Base-by-base conservation (phyloP, 768 basidiomycete species). In the Suillus tomentosus region DNA sequence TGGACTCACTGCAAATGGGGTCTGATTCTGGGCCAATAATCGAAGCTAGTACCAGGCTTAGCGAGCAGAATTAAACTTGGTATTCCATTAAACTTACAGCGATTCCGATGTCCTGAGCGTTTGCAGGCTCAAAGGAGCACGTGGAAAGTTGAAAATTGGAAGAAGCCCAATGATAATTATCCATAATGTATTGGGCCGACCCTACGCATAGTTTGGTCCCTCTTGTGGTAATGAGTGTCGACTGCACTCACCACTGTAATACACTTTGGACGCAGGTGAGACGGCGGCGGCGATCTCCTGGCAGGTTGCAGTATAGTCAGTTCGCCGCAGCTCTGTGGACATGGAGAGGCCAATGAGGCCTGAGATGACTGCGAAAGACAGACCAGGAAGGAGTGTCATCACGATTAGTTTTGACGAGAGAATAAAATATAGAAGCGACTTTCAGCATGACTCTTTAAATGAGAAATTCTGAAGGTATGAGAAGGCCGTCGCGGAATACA, bases 51-150 rank as follows among this genome's bases (percentile, higher is more conserved):
- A 22, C 31, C 34, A 36, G 5, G 34, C 6, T 36, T 36, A 36
- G 43, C 40, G n/a, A 22, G 17, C 24, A 11, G 24, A 3, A 50
- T 64, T 3, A 67, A 60, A 48, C 10, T 9, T 31, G 10, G 31
- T 24, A 15, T 37, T 22, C 6, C 13, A 54, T 27, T 7, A 22
- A 14, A 43, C 67, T 47, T 22, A 87, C 88, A 17, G 85, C 84
- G 0, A 67, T 73, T 1, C 75, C 79, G 37, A 89, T 72, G 62
- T 90, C 87, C 6, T 78, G 76, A 0, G 81, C 74, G 1, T 79
- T 84, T 11, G 82, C 84, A 3, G 87, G 87, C 66, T 87, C 84
- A 10, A 89, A 86, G 11, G 82, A 81, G 69, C 87, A 89, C 2
- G 78, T 73, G 0, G 87, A 69, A 1, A 61, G 2, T 61, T 85